Evolutionary conservation across 2,329 filamentous ascomycete genomes (phyloP), one percentile per base, ranked within the genome.

Genomic region (Falciphora oryzae): DNA sequence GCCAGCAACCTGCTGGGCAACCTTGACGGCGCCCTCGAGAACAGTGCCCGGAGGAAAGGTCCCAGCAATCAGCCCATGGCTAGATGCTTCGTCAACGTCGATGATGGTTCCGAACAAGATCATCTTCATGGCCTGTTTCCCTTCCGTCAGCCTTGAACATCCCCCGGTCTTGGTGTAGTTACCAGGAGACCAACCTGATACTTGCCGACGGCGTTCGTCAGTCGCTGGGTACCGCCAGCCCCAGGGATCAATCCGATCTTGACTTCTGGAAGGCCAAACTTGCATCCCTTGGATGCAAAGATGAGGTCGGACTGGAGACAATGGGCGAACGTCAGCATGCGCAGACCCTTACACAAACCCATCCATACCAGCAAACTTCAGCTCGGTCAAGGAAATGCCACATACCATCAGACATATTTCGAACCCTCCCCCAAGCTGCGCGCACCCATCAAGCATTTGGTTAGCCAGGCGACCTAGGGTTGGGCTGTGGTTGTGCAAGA

Each of bases 381-480:
- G n/a, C 44, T 25, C 44, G 44, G 44, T 22, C 32, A 35, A 28
- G 57, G 14, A 16, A 38, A 25, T 2, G 28, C 57, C 31, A 63
- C 71, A 67, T 70, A 81, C 78, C 69, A 78, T 77, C 35, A 83
- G 73, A 4, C 80, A 80, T 57, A 83, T 70, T 65, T 83, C 81
- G 63, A 81, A 83, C 6, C 81, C 81, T 18, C 81, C 81, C 35
- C 81, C 81, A 35, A 83, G 75, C 80, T 80, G 57, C 14, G 14
- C 14, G 38, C 32, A 53, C 5, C 32, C 25, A n/a, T 38, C 3
- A 3, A 56, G 44, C 22, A 11, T 16, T 44, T 50, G 18, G 64
- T 61, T 38, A 35, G 58, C 22, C 5, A 38, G 35, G 38, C 65
- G 61, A 25, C 27, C 31, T 31, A 28, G 50, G 18, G 22, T 58